Evolutionary conservation across 2,329 filamentous ascomycete genomes (phyloP), one percentile per base, ranked within the genome.

Genomic region (Cryphonectria naterciae): DNA sequence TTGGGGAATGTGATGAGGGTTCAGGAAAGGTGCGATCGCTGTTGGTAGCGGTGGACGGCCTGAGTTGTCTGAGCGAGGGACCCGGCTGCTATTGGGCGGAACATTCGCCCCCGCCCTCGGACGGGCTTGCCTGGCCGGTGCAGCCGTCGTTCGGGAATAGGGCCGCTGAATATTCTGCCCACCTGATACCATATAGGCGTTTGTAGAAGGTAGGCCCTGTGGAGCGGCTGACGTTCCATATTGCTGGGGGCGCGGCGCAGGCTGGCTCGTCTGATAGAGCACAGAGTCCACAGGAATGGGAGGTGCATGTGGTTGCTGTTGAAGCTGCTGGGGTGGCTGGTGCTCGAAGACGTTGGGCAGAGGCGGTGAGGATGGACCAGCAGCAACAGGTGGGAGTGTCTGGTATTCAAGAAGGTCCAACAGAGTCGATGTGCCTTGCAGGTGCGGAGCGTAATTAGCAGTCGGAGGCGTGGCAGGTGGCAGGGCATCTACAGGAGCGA

Each of bases 41-140:
- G 54, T 1, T 22, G 67, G 60, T 6, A 64, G 49, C 32, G 67
- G 67, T 19, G 60, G 67, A 32, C 67, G 67, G 7, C 32, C 32
- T 3, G 37, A 37, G 22, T 15, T 22, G 22, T 43, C 28, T 25
- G 22, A 13, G 15, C 19, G 56, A 37, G 8, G 28, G 10, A 8
- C 32, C 11, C 37, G 35, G 7, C 32, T 41, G 7, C 32, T 41
- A 13, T 25, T 35, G 7, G 41, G 28, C 41, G 28, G 43, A 15
- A 17, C 17, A 65, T 35, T 28, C 25, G 66, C 8, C 10, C 43
- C 35, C 54, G 46, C 46, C 46, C 19, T 49, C 28, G 13, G 15
- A 8, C 5, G 13, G 13, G 13, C 28, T 32, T 19, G 54, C 28
- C 22, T 13, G 10, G 46, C 25, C 32, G 28, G 17, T 8, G 17